These are phyloP conservation scores for Wickerhamiella galacta DNA, from an alignment of 805 yeast species.

Conservation along the genomic window DNA sequence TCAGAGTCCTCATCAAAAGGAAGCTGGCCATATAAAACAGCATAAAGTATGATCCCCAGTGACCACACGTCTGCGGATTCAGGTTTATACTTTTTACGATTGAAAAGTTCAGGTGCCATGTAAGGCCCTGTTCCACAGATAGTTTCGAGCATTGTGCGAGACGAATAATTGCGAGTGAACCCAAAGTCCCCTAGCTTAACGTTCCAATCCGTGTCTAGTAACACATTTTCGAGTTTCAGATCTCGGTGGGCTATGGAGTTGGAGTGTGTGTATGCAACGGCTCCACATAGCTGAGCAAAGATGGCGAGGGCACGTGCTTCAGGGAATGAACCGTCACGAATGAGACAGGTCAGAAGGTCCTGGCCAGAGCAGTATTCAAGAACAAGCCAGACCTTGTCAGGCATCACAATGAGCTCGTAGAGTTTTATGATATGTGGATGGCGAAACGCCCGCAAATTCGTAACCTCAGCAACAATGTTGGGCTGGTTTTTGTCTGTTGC, in stretches of 20 bases:
- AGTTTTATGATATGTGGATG: constrained; percentile 73
- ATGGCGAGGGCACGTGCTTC: constrained; percentile 14
- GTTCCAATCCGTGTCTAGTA: constrained; percentile 64
- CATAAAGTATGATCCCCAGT: constrained; percentile 72
- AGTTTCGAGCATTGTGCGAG: constrained; percentile 48
- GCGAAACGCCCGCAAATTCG: constrained; percentile 66
- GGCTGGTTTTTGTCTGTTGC: constrained; percentile 64
- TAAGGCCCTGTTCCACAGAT: constrained; percentile 89
- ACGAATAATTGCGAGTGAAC: constrained; percentile 62
- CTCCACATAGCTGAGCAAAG: constrained; percentile 39
- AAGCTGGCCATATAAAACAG: constrained; percentile 70
- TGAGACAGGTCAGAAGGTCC: constrained; percentile 23
- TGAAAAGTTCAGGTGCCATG: constrained; percentile 88
- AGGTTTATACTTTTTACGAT: constrained; percentile 57
- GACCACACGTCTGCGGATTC: constrained; percentile 78
- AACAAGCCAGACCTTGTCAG: constrained; percentile 67
- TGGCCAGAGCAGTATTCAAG: constrained; percentile 64
- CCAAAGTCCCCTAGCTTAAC: constrained; percentile 87
- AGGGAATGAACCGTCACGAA: constrained; percentile 18
- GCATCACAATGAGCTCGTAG: constrained; percentile 75
- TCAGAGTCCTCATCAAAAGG: constrained; percentile 83
- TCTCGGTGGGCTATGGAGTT: constrained; percentile 68
- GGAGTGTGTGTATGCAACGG: constrained; percentile 58
- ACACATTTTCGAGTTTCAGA: constrained; percentile 54
- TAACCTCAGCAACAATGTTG: constrained; percentile 76